Base-by-base conservation (phyloP, 352 stramenopile genomes). In the Pythium chondricola region DNA sequence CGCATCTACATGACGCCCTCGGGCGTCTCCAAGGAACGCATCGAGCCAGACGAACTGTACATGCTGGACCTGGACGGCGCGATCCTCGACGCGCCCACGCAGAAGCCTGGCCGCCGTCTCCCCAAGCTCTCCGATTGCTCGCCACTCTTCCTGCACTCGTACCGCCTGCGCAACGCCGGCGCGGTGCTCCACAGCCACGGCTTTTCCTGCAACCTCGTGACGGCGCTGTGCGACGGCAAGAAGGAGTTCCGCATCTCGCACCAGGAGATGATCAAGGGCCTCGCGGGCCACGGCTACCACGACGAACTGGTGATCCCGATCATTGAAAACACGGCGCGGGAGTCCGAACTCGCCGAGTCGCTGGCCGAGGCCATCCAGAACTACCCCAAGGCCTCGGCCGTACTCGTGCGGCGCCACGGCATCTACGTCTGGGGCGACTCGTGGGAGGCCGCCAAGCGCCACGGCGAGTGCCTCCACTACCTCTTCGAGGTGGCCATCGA, bases 181-280 rank as follows among this genome's bases (percentile, higher is more conserved):
- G 83, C 85, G 2, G 73, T 85, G 53, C 63, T 92, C 39, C 67
- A 91, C 61, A 88, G 71, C 59, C 87, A 96, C 54, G 77, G 76
- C 17, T 69, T 93, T 29, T 74, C 69, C 37, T 93, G 83, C 67
- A 92, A 95, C 56, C 36, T 98, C 48, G 88, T 90, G 13, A 96
- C 93, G 14, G 65, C 95, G 18, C 67, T 98, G 17, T 95, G 92
- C 63, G 87, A 92, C 24, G 74, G 71, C 35, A 58, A 80, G 56
- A 65, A 51, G 26, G 78, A 91, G 38, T 89, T 98, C 52, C 77
- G 80, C 50, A 86, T 97, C 30, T 97, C 94, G 17, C 90, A 98
- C 62, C 82, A 98, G 52, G 95, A 98, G 71, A 98, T 98, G 95
- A 90, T 98, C 56, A 98, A 98, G 73, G 95, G 95, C 3, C 85